A percentile compares a stretch with the other conserved stretches of the same genome.
These are phyloP conservation scores for Coemansia brasiliensis DNA, from an alignment of 192 early-diverging fungal genomes.

Conservation along the genomic window DNA sequence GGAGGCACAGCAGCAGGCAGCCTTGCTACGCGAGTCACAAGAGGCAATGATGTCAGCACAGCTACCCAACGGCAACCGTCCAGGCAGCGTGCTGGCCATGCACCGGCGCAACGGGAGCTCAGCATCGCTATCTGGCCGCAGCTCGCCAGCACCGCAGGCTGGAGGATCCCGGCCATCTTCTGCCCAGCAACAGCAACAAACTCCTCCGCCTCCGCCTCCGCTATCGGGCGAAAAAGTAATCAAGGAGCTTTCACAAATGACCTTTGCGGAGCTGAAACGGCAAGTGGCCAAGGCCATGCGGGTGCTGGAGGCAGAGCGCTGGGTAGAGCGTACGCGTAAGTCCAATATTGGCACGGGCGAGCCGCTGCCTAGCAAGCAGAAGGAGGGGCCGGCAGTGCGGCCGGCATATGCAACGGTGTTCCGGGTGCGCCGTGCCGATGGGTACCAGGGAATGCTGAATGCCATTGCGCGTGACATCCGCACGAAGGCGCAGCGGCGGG, in stretches of 20 bases:
- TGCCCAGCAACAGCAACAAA: slow-evolving; percentile 11
- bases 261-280: slow-evolving; percentile 80
- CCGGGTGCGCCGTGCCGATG: slow-evolving; percentile 62
- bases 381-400: slow-evolving; percentile 14
- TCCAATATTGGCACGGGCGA: slow-evolving; percentile 56
- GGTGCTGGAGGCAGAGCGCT: slow-evolving; percentile 73
- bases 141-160: slow-evolving; percentile 32
- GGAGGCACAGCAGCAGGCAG: slow-evolving; percentile 55
- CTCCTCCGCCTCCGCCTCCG: slow-evolving; percentile 40
- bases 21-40: slow-evolving; percentile 46
- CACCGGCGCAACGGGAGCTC: slow-evolving; percentile 21
- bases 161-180: slow-evolving; percentile 23
- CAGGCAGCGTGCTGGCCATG: slow-evolving; percentile 18
- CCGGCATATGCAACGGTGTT: slow-evolving; percentile 52
- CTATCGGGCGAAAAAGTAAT: slow-evolving; percentile 53
- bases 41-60: slow-evolving; percentile 27
- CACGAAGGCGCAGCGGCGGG: slow-evolving; percentile 84
- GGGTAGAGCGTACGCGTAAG: slow-evolving; percentile 61
- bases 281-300: slow-evolving; percentile 79
- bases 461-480: slow-evolving; percentile 90
- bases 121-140: slow-evolving; percentile 39
- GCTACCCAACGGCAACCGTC: slow-evolving; percentile 7
- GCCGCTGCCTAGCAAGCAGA: slow-evolving; percentile 3
- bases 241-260: slow-evolving; percentile 60
- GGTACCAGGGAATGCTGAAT: slow-evolving; percentile 93